Evolutionary conservation across 768 basidiomycete species (phyloP).

Genomic region (Gloeopeniophorella convolvens): DNA sequence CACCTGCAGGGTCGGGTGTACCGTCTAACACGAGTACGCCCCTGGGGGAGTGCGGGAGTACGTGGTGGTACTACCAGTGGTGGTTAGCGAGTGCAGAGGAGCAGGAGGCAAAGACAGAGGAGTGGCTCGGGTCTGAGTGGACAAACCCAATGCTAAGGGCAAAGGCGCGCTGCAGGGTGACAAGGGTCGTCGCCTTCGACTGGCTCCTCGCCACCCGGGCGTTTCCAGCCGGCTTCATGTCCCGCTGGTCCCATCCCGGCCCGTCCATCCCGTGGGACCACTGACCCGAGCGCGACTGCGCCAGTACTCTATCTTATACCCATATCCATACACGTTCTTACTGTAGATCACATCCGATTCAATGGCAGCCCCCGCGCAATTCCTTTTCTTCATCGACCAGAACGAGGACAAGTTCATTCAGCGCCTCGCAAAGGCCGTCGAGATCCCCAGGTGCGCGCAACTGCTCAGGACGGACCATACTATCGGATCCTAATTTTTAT

Average conservation of each 20-base stretch:
- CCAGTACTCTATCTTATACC: too few relatives aligned
- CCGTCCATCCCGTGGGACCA: too few relatives aligned
- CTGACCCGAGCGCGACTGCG: too few relatives aligned
- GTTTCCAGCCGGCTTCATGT: too few relatives aligned
- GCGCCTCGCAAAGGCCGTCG: conserved; percentile 73
- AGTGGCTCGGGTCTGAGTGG: conserved; percentile 14
- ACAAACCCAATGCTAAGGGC: not conserved
- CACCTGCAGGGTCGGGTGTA: conserved; percentile 9
- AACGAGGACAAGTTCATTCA: conserved; percentile 71
- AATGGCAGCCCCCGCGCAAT: conserved; percentile 33
- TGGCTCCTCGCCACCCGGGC: too few relatives aligned
- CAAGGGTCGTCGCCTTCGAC: not conserved
- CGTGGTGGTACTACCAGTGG: conserved; percentile 48
- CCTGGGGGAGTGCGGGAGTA: conserved; percentile 36
- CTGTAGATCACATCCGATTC: not conserved
- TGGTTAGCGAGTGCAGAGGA: conserved; percentile 33
- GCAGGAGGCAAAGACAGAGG: conserved; percentile 19
- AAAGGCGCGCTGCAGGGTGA: not conserved
- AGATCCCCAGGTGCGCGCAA: conserved; percentile 60
- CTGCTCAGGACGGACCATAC: too few relatives aligned
- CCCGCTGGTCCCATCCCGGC: too few relatives aligned
- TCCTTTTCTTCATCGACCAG: conserved; percentile 51
- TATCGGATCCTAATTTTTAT: conserved; percentile 2
- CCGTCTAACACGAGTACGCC: conserved; percentile 24
- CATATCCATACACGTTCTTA: not conserved